Evolutionary conservation across 2,329 filamentous ascomycete species (phyloP).

Genomic region (Falciphora oryzae): DNA sequence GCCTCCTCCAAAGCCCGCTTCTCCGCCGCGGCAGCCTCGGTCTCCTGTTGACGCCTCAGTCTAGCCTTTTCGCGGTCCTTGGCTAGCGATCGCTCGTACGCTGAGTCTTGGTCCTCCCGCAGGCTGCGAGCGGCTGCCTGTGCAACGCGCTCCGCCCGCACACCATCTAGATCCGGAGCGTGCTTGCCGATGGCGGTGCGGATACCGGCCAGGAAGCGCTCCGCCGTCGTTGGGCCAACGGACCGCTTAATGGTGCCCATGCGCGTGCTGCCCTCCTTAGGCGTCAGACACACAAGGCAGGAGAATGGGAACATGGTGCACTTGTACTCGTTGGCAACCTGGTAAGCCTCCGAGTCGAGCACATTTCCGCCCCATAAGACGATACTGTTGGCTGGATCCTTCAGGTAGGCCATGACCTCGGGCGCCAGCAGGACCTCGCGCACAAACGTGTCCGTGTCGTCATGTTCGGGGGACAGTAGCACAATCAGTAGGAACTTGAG

Average conservation of each 20-base stretch:
- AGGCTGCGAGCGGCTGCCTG: constrained; percentile 77
- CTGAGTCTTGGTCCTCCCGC: constrained; percentile 83
- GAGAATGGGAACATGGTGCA: constrained; percentile 93
- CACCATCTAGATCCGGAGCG: constrained; percentile 65
- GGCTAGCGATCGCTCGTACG: constrained; percentile 88
- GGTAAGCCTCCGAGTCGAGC: constrained; percentile 88
- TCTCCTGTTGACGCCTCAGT: constrained; percentile 69
- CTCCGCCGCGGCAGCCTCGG: constrained; percentile 60
- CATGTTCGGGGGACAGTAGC: constrained; percentile 86
- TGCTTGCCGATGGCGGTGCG: constrained; percentile 69
- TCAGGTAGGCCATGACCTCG: constrained; percentile 69
- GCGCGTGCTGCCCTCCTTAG: constrained; percentile 73
- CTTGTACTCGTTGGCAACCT: constrained; percentile 79
- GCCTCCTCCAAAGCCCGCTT: constrained; percentile 55
- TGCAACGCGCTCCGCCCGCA: constrained; percentile 70
- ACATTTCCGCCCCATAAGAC: constrained; percentile 92
- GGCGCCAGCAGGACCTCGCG: constrained; percentile 73
- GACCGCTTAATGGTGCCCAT: constrained; percentile 88
- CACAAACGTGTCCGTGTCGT: constrained; percentile 79
- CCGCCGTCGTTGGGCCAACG: constrained; percentile 62
- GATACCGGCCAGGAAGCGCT: constrained; percentile 71
- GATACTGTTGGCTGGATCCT: constrained; percentile 69
- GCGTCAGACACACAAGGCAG: constrained; percentile 80
- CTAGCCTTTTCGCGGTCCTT: constrained; percentile 80
- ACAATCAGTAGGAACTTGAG: constrained; percentile 88